These are phyloP conservation scores for Capillidium rhysosporum DNA, from an alignment of 371 early-diverging fungal genomes.

Conservation along the genomic window DNA sequence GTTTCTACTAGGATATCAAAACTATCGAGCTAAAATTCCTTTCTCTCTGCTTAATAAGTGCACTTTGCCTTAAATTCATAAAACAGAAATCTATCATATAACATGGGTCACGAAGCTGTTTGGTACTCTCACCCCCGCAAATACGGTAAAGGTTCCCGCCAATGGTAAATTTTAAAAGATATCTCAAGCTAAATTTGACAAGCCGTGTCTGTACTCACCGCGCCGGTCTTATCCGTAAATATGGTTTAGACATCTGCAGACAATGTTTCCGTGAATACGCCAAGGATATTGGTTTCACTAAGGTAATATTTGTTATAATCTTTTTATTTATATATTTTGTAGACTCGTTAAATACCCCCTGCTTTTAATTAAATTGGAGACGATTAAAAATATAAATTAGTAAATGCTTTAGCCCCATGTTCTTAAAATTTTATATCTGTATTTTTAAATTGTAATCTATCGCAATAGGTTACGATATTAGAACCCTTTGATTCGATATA, in stretches of 20 bases:
- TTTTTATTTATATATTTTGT: neutral
- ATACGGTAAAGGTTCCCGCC: conserved; percentile 96
- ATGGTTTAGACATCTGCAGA: conserved; percentile 98
- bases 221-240: conserved; percentile 99
- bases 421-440: too few species aligned
- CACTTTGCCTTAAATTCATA: neutral
- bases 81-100: conserved; percentile 12
- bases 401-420: too few species aligned
- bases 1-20: too few species aligned
- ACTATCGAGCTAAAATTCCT: neutral
- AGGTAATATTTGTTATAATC: conserved; percentile 21
- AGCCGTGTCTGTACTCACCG: conserved; percentile 97
- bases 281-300: conserved; percentile 95
- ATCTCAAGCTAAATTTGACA: conserved; percentile 4
- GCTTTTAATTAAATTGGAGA: too few species aligned
- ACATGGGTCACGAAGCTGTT: conserved; percentile 89
- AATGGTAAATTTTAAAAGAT: conserved; percentile 48
- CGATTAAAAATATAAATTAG: too few species aligned
- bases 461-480: too few species aligned
- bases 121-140: conserved; percentile 92
- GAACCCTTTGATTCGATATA: too few species aligned
- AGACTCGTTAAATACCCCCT: conserved; percentile 2
- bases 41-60: neutral
- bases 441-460: too few species aligned
- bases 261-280: conserved; percentile 99